Percentiles rank a stretch among this genome's conserved stretches.
Conservation (phyloP, 2,329 filamentous ascomycete species). For the Cercospora brassicicola region DNA sequence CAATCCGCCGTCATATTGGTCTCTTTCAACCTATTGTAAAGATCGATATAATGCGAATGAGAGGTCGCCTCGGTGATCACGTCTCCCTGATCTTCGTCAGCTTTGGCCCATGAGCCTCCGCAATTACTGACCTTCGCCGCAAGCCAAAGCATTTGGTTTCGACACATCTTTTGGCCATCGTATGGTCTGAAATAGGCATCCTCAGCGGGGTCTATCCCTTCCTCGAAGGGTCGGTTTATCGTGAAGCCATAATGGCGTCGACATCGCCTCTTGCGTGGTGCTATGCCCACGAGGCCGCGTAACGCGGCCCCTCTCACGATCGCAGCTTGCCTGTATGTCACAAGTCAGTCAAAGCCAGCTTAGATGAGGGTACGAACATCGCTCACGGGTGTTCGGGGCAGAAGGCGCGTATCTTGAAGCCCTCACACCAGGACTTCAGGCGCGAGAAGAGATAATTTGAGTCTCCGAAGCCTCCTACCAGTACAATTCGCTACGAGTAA, state of each 20-base stretch:
- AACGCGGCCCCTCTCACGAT: conserved; percentile 23
- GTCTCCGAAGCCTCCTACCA: conserved; percentile 24
- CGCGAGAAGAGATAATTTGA: conserved; percentile 15
- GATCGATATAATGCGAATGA: background rate
- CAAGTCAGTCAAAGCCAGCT: background rate
- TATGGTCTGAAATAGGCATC: conserved; percentile 1
- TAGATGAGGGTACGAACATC: background rate
- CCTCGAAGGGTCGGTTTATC: conserved; percentile 10
- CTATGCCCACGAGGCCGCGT: conserved; percentile 20
- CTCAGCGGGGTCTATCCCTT: conserved; percentile 15
- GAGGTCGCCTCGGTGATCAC: conserved; percentile 6
- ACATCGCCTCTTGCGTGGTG: conserved; percentile 17
- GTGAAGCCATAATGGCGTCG: conserved; percentile 19
- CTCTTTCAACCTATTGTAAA: background rate
- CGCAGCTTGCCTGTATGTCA: conserved; percentile 18
- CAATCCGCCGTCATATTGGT: conserved; percentile 1
- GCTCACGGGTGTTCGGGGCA: conserved; percentile 18
- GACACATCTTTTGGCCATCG: conserved; percentile 12
- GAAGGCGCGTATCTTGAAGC: conserved; percentile 9
- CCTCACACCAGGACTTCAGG: conserved; percentile 17
- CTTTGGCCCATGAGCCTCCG: background rate
- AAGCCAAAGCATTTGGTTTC: conserved; percentile 15
- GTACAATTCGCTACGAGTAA: conserved; percentile 13
- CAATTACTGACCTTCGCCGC: conserved; percentile 8
- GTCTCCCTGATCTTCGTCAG: conserved; percentile 6